Evolutionary conservation across 140 eudicot species (phyloP).

Genomic region (Erigeron philadelphicus): DNA sequence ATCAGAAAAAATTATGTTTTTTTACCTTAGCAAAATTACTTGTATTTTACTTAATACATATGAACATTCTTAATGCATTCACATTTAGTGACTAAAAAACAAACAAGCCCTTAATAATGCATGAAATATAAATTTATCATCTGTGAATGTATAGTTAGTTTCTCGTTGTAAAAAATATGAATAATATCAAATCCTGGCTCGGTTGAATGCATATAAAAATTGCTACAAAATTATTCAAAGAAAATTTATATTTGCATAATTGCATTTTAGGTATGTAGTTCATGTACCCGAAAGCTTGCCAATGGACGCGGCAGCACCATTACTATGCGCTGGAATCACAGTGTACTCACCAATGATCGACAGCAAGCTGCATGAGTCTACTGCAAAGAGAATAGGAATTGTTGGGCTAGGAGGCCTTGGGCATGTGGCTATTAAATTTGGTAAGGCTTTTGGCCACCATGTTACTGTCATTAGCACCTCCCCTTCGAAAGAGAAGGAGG

Average conservation of each 20-base stretch:
- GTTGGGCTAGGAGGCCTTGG: slow-evolving; percentile 86
- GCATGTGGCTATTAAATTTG: slow-evolving; percentile 83
- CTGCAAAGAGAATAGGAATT: slow-evolving; percentile 51
- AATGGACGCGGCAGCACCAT: slow-evolving; percentile 76
- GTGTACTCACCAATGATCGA: slow-evolving; percentile 70
- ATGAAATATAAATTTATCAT: too few relatives aligned
- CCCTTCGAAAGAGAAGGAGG: slow-evolving; percentile 68
- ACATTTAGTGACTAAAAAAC: too few relatives aligned
- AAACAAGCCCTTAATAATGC: too few relatives aligned
- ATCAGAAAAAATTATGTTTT: too few relatives aligned
- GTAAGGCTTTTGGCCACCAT: slow-evolving; percentile 81
- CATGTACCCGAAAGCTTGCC: slow-evolving; percentile 64
- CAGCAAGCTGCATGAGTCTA: slow-evolving; percentile 33
- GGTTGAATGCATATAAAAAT: background rate
- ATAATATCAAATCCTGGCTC: too few relatives aligned
- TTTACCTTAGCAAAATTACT: too few relatives aligned
- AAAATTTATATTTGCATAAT: background rate
- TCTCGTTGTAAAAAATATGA: too few relatives aligned
- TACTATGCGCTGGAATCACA: slow-evolving; percentile 87
- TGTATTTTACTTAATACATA: too few relatives aligned
- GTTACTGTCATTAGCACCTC: slow-evolving; percentile 86
- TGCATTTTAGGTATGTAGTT: slow-evolving; percentile 45
- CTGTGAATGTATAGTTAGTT: too few relatives aligned
- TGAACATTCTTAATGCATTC: too few relatives aligned
- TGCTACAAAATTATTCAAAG: background rate